Conservation (phyloP, 306 rosid genomes). For the Begonia loranthoides region DNA sequence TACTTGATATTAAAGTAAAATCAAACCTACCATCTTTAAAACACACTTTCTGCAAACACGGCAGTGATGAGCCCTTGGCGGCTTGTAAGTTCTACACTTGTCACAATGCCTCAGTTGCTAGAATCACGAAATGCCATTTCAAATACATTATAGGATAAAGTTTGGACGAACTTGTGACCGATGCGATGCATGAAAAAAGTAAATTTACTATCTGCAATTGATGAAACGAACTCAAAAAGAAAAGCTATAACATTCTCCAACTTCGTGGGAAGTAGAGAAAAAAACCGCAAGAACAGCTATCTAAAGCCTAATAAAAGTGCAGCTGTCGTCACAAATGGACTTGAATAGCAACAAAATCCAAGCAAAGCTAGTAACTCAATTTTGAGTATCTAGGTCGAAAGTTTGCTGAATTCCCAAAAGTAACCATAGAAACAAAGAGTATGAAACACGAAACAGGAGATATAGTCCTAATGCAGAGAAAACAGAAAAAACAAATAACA, state of each 20-base stretch:
- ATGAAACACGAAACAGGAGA: slow-evolving; percentile 4
- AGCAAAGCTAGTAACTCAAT: no score
- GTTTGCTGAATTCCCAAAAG: no score
- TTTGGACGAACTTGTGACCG: background rate
- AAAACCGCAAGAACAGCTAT: no score
- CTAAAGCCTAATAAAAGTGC: no score
- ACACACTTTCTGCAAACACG: slow-evolving; percentile 87
- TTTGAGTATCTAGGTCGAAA: no score
- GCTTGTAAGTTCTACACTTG: slow-evolving; percentile 60
- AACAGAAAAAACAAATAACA: slow-evolving; percentile 19
- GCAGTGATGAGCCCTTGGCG: slow-evolving; percentile 94
- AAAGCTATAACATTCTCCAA: no score
- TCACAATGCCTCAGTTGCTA: slow-evolving; percentile 42
- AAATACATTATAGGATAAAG: slow-evolving; percentile 1
- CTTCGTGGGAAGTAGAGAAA: no score
- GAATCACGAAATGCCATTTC: slow-evolving; percentile 16
- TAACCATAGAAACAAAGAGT: no score
- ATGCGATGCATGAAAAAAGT: background rate
- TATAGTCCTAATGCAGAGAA: background rate
- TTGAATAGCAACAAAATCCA: no score
- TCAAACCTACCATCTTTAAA: slow-evolving; percentile 72
- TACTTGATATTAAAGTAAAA: background rate
- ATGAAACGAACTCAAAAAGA: no score
- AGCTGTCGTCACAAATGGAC: no score
- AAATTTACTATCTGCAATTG: no score